Evolutionary conservation across 225 moss, liverwort and hornwort genomes (phyloP).

Genomic region (Rhytidiadelphus loreus): DNA sequence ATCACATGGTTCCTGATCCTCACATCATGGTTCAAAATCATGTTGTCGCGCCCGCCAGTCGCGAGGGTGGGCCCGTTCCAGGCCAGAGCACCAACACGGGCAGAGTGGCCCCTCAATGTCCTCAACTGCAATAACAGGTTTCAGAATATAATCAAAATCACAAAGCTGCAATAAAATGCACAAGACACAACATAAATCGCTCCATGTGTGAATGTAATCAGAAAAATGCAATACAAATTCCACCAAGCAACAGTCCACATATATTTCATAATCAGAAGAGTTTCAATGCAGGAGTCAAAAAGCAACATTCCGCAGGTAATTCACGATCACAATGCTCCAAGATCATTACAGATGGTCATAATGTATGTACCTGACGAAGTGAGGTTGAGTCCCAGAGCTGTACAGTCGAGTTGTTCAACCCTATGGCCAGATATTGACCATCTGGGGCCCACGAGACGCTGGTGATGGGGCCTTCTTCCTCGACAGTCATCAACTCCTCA

Average conservation of each 20-base stretch:
- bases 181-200: no score
- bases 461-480: constrained; percentile 74
- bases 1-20: constrained; percentile 57
- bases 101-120: constrained; percentile 56
- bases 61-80: constrained; percentile 78
- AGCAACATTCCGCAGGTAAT: neutral
- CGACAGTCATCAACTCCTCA: constrained; percentile 72
- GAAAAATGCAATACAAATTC: no score
- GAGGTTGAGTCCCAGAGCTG: constrained; percentile 73
- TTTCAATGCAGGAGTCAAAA: no score
- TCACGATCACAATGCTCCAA: neutral
- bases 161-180: no score
- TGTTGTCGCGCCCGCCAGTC: constrained; percentile 80
- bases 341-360: neutral
- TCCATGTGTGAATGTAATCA: no score
- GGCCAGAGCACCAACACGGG: constrained; percentile 77
- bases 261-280: no score
- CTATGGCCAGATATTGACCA: constrained; percentile 69
- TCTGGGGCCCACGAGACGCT: constrained; percentile 93
- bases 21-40: constrained; percentile 88
- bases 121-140: constrained; percentile 34
- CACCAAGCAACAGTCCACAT: no score
- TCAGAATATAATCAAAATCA: no score
- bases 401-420: constrained; percentile 71
- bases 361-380: constrained; percentile 37